These are phyloP conservation scores for Tetrahymena thermophila DNA, from an alignment of 73 alveolate species.

Conservation along the genomic window DNA sequence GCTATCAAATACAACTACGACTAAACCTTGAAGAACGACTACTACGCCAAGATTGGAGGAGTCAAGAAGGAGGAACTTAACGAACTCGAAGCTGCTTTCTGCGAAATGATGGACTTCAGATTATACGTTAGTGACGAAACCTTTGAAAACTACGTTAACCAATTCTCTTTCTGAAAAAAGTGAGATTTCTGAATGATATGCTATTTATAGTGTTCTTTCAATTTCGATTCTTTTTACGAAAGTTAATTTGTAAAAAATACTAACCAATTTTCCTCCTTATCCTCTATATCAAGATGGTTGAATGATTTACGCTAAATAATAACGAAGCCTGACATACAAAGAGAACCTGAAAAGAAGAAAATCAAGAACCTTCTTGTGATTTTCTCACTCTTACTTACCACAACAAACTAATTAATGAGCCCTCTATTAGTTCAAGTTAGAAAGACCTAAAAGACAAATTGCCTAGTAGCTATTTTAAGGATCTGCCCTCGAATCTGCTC, in stretches of 20 bases:
- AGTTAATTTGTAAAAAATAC: not conserved
- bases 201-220: not conserved
- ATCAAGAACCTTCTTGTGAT: not conserved
- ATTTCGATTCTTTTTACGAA: not conserved
- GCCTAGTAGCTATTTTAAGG: not conserved
- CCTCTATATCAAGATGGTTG: not conserved
- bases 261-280: not conserved
- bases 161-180: slow-evolving; percentile 3
- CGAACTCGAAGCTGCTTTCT: slow-evolving; percentile 58
- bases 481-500: not conserved
- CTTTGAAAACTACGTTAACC: slow-evolving; percentile 44
- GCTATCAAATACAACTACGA: slow-evolving; percentile 72
- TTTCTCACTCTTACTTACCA: not conserved
- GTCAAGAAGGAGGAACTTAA: slow-evolving; percentile 50
- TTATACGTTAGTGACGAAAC: slow-evolving; percentile 51
- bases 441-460: not conserved
- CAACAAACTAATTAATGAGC: not conserved
- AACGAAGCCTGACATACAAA: not conserved
- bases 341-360: not conserved
- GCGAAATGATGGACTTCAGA: slow-evolving; percentile 51
- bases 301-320: not conserved
- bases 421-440: not conserved
- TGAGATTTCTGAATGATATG: not conserved
- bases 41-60: slow-evolving; percentile 82
- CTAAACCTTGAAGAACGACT: slow-evolving; percentile 49